Evolutionary conservation across 2,329 filamentous ascomycete genomes (phyloP), one percentile per base, ranked within the genome.

Genomic region (Aspergillus aculeatus): DNA sequence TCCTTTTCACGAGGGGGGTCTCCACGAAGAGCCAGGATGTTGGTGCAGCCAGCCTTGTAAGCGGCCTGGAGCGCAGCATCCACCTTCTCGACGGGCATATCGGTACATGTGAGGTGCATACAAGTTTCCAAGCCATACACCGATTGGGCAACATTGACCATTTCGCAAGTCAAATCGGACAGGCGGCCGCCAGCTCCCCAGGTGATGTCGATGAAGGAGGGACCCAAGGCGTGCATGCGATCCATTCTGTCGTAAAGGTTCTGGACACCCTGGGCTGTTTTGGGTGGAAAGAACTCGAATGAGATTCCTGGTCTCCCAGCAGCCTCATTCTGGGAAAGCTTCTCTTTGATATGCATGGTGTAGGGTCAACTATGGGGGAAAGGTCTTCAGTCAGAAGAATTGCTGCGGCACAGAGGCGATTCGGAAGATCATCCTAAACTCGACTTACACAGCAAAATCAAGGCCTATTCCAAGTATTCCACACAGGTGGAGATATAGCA

Each of bases 161-260:
- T 99, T 76, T 99, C 95, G 77, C 90, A 93, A 47, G 95, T 99
- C 70, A 99, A 81, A 73, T 96, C 89, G 57, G 94, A 95, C 68
- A 95, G 86, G 66, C 90, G 88, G 51, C 95, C 95, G 68, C 95
- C 95, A 55, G 95, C 95, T 64, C 96, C 96, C 95, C 95, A 99
- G 64, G 95, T 99, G 72, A 99, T 90, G 78, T 99, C 95, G 75
- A 99, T 92, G 81, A 99, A 99, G 72, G 93, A 89, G 64, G 94
- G 95, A 1, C 92, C 95, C 64, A 96, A 86, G 71, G 89, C 86
- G 78, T 96, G 92, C 95, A 99, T 99, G 79, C 93, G 92, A 79
- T 99, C 95, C 91, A 99, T 98, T 69, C 95, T 91, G 70, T 99
- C 95, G 83, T 99, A 99, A 60, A 99, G 88, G 77, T 99, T 99